phyloP scores from a whole-genome alignment of 2,329 filamentous ascomycete species.

The Myriangium duriaei region DNA sequence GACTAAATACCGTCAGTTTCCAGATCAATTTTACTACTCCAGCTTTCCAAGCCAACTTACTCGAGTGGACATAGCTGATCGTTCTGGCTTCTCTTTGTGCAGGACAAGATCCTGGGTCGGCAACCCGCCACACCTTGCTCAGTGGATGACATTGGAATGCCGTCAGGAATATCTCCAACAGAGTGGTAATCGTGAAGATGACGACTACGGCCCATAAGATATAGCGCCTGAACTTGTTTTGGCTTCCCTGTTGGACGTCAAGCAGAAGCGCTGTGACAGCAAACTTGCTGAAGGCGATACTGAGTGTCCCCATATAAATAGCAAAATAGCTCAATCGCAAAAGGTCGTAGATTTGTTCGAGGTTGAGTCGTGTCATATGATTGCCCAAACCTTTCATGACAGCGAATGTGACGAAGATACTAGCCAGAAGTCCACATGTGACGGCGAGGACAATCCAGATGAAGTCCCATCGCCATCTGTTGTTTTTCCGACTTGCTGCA shows the following conservation, averaged over 20 bases:
- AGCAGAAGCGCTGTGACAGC: conserved; percentile 6
- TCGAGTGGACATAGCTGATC: conserved; percentile 5
- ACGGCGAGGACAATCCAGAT: conserved; percentile 3
- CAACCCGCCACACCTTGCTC: conserved; percentile 1
- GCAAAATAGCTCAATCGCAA: background rate
- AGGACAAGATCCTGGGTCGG: background rate
- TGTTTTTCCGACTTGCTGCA: background rate
- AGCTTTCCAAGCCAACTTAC: background rate
- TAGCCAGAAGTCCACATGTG: background rate
- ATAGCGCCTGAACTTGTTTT: background rate
- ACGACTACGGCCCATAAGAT: conserved; percentile 1
- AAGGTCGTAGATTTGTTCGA: conserved; percentile 1
- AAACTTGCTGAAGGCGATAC: conserved; percentile 6
- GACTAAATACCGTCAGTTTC: background rate
- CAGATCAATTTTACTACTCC: no score
- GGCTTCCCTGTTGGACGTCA: conserved; percentile 2
- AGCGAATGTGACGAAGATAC: background rate
- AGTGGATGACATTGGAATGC: conserved; percentile 1
- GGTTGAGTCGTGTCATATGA: conserved; percentile 1
- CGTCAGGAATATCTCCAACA: conserved; percentile 4
- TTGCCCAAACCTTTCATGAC: conserved; percentile 1
- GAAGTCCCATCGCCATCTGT: conserved; percentile 3
- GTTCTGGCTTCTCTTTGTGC: background rate
- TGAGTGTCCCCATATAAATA: no score
- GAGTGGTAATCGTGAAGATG: background rate